phyloP scores from a whole-genome alignment of 495 filamentous ascomycete species.

The Aspergillus bertholletiae region DNA sequence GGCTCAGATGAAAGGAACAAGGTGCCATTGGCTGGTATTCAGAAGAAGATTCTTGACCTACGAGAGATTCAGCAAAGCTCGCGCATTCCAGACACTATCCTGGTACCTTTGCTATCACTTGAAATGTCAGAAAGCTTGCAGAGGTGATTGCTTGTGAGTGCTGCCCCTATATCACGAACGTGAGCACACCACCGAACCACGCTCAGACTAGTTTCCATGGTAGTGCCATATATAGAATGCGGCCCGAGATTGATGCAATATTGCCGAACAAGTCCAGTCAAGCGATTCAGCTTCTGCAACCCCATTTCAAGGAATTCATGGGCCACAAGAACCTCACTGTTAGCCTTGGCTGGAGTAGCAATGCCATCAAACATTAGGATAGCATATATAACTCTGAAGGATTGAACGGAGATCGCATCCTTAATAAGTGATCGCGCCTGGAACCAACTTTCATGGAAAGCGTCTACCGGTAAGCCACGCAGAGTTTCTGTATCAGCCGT shows the following conservation, averaged over 20 bases:
- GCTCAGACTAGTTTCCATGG: slow-evolving; percentile 20
- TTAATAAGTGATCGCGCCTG: slow-evolving; percentile 3
- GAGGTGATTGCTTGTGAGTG: slow-evolving; percentile 10
- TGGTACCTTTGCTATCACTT: neutral
- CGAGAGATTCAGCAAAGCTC: neutral
- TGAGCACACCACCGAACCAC: slow-evolving; percentile 21
- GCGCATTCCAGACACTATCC: neutral
- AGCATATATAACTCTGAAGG: slow-evolving; percentile 17
- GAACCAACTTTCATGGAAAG: slow-evolving; percentile 19
- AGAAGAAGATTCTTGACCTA: neutral
- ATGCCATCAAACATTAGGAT: slow-evolving; percentile 19
- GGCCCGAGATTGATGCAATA: slow-evolving; percentile 19
- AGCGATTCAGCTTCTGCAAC: neutral
- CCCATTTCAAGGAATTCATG: neutral
- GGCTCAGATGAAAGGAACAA: neutral
- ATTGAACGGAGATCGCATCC: slow-evolving; percentile 7
- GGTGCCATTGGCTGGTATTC: neutral
- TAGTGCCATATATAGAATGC: slow-evolving; percentile 14
- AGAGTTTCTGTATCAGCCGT: neutral
- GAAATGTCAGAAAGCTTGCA: slow-evolving; percentile 8
- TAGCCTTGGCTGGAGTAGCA: slow-evolving; percentile 9
- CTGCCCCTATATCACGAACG: slow-evolving; percentile 24
- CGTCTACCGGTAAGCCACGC: neutral
- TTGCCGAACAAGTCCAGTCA: slow-evolving; percentile 14
- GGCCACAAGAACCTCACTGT: neutral